phyloP scores from a whole-genome alignment of 2,329 filamentous ascomycete species.

The Esteya vermicola region DNA sequence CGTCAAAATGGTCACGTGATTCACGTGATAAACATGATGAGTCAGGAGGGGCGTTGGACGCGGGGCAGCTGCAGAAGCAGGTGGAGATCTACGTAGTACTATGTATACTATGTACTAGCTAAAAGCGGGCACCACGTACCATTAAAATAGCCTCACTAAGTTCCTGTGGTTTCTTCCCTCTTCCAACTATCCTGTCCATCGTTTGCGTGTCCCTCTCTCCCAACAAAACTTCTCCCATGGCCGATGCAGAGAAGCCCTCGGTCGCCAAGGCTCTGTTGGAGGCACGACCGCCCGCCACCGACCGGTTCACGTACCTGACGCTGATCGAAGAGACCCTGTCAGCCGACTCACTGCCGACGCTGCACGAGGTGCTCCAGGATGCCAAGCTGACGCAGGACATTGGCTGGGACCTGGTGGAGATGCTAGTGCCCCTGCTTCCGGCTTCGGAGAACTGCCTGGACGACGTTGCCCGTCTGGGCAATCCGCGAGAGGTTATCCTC shows the following conservation, averaged over 20 bases:
- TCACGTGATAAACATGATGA: no score
- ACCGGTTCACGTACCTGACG: conserved; percentile 65
- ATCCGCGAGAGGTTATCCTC: conserved; percentile 68
- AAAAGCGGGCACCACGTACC: no score
- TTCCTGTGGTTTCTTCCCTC: no score
- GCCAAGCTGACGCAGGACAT: conserved; percentile 61
- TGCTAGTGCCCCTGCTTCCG: conserved; percentile 53
- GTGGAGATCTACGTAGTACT: no score
- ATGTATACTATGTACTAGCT: no score
- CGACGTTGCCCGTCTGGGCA: conserved; percentile 62
- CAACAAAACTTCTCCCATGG: no score
- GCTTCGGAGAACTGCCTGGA: conserved; percentile 57
- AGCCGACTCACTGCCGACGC: conserved; percentile 48
- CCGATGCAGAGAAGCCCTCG: neutral
- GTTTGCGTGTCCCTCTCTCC: no score
- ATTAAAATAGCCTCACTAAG: no score
- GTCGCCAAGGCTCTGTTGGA: conserved; percentile 27
- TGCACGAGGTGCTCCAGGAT: conserved; percentile 45
- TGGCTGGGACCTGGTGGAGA: conserved; percentile 71
- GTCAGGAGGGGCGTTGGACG: no score
- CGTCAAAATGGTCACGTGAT: no score
- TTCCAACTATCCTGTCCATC: no score
- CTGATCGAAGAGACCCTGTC: conserved; percentile 62
- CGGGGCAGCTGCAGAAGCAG: no score
- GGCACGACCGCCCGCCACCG: conserved; percentile 37